These are phyloP conservation scores for Fusarium pseudograminearum DNA, from an alignment of 2,329 filamentous ascomycete genomes.

Conservation along the genomic window DNA sequence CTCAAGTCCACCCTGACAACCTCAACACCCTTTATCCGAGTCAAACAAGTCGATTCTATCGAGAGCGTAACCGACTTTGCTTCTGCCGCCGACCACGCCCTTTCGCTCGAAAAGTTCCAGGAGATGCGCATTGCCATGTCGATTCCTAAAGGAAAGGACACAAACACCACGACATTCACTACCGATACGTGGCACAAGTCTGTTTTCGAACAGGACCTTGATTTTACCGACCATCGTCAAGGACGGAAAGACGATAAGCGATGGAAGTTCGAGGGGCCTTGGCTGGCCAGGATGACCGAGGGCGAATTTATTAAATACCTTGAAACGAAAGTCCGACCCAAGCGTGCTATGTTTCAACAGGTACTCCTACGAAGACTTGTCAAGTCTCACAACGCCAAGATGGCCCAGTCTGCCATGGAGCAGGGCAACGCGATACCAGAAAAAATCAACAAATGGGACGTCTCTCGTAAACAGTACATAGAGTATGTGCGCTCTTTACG, in stretches of 20 bases:
- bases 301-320: conserved; percentile 71
- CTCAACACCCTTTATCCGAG: conserved; percentile 78
- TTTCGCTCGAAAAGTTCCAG: conserved; percentile 87
- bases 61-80: conserved; percentile 92
- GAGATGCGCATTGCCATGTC: conserved; percentile 81
- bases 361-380: conserved; percentile 65
- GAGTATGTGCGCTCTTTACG: conserved; percentile 67
- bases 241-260: conserved; percentile 60
- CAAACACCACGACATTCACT: conserved; percentile 29
- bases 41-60: conserved; percentile 83
- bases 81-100: conserved; percentile 82
- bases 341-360: conserved; percentile 65
- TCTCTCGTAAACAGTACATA: conserved; percentile 64
- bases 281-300: conserved; percentile 72
- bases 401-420: conserved; percentile 55
- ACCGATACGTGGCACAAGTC: conserved; percentile 56
- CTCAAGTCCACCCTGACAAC: conserved; percentile 78
- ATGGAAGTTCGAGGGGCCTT: conserved; percentile 76
- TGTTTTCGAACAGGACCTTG: conserved; percentile 70
- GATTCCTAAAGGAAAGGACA: conserved; percentile 55
- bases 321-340: conserved; percentile 64
- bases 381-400: conserved; percentile 57
- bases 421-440: conserved; percentile 50
- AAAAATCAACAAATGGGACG: conserved; percentile 49
- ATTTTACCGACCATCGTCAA: conserved; percentile 61